These are phyloP conservation scores for Lyophyllum decastes DNA, from an alignment of 768 basidiomycete genomes.

Conservation along the genomic window DNA sequence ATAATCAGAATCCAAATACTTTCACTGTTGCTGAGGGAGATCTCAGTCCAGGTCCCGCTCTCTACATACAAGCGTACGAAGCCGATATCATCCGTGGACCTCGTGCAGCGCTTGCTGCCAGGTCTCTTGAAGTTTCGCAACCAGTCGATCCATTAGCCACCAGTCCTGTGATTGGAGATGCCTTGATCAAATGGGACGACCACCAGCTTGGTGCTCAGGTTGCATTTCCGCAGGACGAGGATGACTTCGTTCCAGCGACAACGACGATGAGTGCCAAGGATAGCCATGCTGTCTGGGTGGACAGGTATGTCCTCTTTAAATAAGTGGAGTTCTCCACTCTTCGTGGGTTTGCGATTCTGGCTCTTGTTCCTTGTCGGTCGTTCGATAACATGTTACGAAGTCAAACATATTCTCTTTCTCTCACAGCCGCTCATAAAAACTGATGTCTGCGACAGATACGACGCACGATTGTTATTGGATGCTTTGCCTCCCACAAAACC, in stretches of 20 bases:
- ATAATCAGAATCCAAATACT: not conserved
- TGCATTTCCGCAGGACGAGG: slow-evolving; percentile 24
- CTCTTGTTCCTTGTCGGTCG: not conserved
- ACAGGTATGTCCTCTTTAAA: slow-evolving; percentile 65
- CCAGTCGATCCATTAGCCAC: not conserved
- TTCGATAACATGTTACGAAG: slow-evolving; percentile 11
- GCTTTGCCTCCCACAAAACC: slow-evolving; percentile 30
- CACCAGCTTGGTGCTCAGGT: not conserved
- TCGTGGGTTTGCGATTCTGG: slow-evolving; percentile 3
- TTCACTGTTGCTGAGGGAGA: not conserved
- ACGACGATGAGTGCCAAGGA: slow-evolving; percentile 6
- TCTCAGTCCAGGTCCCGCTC: slow-evolving; percentile 25
- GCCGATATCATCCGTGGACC: slow-evolving; percentile 67
- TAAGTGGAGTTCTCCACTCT: not conserved
- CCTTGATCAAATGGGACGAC: slow-evolving; percentile 34
- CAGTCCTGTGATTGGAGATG: slow-evolving; percentile 28
- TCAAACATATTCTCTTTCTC: slow-evolving; percentile 25
- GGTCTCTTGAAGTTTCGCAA: slow-evolving; percentile 32
- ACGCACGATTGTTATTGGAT: slow-evolving; percentile 75
- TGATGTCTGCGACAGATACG: slow-evolving; percentile 58
- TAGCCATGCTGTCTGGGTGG: slow-evolving; percentile 61
- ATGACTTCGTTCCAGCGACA: slow-evolving; percentile 16
- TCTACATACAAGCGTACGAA: slow-evolving; percentile 74
- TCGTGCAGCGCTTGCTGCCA: slow-evolving; percentile 37
- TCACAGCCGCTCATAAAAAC: slow-evolving; percentile 13